Conservation (phyloP, 148 eudicot species). For the Rhododendron kiyosumense region DNA sequence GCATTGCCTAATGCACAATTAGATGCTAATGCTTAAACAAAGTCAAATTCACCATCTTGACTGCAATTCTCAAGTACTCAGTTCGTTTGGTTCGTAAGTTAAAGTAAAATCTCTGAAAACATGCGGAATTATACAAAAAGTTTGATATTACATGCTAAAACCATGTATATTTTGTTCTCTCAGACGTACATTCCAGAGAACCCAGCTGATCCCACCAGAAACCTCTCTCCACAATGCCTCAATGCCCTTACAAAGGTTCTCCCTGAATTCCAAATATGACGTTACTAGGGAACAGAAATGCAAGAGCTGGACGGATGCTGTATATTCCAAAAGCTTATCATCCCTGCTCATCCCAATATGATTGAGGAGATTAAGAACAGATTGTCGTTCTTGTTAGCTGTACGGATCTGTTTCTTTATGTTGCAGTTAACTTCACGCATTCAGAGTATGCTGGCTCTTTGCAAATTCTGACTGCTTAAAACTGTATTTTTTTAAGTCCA, state of each 20-base stretch:
- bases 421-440: not conserved
- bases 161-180: not conserved
- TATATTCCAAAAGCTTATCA: constrained; percentile 78
- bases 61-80: not conserved
- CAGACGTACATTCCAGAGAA: constrained; percentile 91
- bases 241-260: constrained; percentile 82
- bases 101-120: not conserved
- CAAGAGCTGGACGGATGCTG: constrained; percentile 58
- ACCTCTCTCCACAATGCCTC: constrained; percentile 74
- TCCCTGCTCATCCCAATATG: constrained; percentile 81
- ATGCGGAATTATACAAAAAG: not conserved
- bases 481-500: constrained; percentile 24
- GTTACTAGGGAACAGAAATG: constrained; percentile 11
- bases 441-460: not conserved
- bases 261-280: constrained; percentile 47
- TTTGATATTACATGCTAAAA: not conserved
- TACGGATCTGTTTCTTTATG: constrained; percentile 28
- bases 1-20: not conserved
- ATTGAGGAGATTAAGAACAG: constrained; percentile 95
- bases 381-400: constrained; percentile 97
- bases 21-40: not conserved
- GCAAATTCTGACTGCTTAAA: not conserved
- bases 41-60: not conserved
- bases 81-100: not conserved
- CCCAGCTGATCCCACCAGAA: constrained; percentile 91